Percentiles rank a stretch among this genome's conserved stretches.
Conservation (phyloP, 305 asterid genomes). For the Fraxinus baroniana region DNA sequence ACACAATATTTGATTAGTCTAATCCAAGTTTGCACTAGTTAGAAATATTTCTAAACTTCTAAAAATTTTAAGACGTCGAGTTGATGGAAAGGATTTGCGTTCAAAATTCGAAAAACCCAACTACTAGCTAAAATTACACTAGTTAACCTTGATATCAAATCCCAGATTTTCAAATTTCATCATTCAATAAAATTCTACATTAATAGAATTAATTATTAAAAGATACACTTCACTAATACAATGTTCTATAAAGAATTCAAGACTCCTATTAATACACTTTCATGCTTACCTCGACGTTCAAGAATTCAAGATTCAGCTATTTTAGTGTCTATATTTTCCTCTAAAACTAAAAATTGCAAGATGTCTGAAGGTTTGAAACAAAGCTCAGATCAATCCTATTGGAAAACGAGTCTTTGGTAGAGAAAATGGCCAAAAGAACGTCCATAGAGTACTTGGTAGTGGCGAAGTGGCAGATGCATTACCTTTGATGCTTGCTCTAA, state of each 20-base stretch:
- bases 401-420: neutral
- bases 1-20: neutral
- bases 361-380: neutral
- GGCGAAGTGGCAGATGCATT: neutral
- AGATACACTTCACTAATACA: neutral
- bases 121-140: neutral
- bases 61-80: neutral
- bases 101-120: neutral
- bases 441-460: neutral
- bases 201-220: neutral
- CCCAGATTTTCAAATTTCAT: neutral
- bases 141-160: neutral
- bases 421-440: neutral
- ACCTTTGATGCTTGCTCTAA: neutral
- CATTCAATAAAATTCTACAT: neutral
- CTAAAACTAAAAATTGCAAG: neutral
- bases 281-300: neutral
- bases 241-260: neutral
- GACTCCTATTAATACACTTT: neutral
- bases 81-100: neutral
- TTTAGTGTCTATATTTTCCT: neutral
- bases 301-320: neutral
- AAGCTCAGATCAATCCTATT: neutral
- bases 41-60: neutral
- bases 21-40: neutral